Evolutionary conservation across 2,329 filamentous ascomycete species (phyloP).

Genomic region (Microdochium nivale): DNA sequence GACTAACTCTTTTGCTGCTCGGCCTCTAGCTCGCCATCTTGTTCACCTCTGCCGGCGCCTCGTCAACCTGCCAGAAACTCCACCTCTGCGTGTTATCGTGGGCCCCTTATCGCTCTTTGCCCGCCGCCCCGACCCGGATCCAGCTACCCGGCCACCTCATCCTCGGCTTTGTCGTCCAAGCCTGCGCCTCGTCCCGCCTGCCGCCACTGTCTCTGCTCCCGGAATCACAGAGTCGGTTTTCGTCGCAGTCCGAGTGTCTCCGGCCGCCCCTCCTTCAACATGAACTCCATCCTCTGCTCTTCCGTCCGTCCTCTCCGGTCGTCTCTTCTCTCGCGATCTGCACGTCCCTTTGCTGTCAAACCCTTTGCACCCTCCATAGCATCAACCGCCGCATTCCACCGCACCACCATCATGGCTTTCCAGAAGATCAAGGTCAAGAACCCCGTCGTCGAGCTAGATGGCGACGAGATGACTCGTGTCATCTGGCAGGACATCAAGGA

Average conservation of each 20-base stretch:
- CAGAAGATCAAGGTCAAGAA: constrained; percentile 99
- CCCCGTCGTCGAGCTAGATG: constrained; percentile 94
- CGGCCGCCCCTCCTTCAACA: constrained; percentile 10
- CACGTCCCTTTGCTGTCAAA: constrained; percentile 12
- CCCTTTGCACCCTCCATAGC: constrained; percentile 7
- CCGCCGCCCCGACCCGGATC: constrained; percentile 1
- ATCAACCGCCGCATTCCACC: constrained; percentile 14
- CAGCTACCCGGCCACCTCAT: constrained; percentile 3
- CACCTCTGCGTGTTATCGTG: neutral
- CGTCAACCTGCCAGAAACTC: neutral
- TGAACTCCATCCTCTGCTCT: constrained; percentile 15
- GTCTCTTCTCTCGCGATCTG: constrained; percentile 16
- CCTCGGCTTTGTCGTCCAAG: constrained; percentile 8
- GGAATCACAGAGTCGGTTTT: neutral
- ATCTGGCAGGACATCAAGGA: constrained; percentile 99
- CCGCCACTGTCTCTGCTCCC: neutral
- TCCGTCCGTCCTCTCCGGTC: constrained; percentile 18
- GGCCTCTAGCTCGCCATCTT: neutral
- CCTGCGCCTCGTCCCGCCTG: constrained; percentile 1
- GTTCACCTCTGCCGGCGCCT: neutral
- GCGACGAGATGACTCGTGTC: constrained; percentile 93
- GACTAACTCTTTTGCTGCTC: neutral
- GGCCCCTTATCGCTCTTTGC: neutral
- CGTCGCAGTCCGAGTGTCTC: neutral
- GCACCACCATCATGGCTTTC: constrained; percentile 45